phyloP scores from a whole-genome alignment of 2,329 filamentous ascomycete genomes.

The Fusarium sp. region DNA sequence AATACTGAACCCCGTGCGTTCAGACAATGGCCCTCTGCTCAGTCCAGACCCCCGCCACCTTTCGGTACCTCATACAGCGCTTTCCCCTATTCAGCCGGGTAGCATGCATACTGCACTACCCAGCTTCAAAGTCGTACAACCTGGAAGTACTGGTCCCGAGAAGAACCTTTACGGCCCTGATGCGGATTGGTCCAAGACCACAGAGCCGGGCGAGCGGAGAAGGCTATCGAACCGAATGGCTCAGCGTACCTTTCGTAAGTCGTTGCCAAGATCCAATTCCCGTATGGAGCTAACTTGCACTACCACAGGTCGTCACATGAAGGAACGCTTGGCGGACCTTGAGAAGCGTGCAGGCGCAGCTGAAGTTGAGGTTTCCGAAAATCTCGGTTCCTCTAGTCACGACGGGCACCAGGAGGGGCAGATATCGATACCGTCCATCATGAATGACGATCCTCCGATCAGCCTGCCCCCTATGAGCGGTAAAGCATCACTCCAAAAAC shows the following conservation, averaged over 20 bases:
- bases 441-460: no score
- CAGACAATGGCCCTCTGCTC: neutral
- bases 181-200: neutral
- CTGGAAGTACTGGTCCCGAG: neutral
- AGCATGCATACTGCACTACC: neutral
- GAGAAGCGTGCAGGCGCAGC: no score
- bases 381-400: no score
- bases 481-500: no score
- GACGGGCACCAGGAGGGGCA: no score
- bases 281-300: neutral
- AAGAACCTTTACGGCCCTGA: neutral
- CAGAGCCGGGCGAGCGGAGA: neutral
- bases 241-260: neutral
- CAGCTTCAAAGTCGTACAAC: neutral
- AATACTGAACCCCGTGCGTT: neutral
- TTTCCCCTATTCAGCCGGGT: neutral
- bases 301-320: neutral
- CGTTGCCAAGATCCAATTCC: neutral
- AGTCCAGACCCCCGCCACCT: neutral
- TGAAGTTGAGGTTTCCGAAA: no score
- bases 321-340: no score
- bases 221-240: neutral
- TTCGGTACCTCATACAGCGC: no score
- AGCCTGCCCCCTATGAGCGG: no score
- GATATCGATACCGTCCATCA: no score